These are phyloP conservation scores for Coemansia sp. DNA, from an alignment of 192 early-diverging fungal genomes.

Conservation along the genomic window DNA sequence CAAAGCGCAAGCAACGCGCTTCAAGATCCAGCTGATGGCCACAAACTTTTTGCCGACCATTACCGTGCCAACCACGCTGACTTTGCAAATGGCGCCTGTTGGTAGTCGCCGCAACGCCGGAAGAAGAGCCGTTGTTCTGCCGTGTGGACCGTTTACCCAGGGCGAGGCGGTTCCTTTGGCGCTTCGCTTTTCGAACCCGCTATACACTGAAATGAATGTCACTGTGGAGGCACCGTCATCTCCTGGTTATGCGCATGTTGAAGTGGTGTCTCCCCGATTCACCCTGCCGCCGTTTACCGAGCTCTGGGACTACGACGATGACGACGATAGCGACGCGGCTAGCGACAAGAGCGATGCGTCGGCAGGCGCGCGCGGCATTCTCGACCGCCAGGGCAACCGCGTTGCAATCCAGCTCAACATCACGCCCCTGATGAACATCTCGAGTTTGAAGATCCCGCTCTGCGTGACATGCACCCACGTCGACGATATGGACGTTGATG, in stretches of 20 bases:
- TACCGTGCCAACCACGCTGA: slow-evolving; percentile 44
- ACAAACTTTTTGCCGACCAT: slow-evolving; percentile 81
- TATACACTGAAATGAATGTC: slow-evolving; percentile 72
- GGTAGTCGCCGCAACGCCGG: not conserved
- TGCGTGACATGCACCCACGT: slow-evolving; percentile 42
- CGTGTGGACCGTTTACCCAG: slow-evolving; percentile 39
- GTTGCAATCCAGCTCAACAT: slow-evolving; percentile 44
- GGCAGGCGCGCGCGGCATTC: slow-evolving; percentile 22
- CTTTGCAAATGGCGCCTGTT: slow-evolving; percentile 18
- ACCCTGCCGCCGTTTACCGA: slow-evolving; percentile 74
- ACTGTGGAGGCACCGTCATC: slow-evolving; percentile 53
- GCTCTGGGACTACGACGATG: slow-evolving; percentile 80
- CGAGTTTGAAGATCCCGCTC: slow-evolving; percentile 39
- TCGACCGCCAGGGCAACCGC: slow-evolving; percentile 47
- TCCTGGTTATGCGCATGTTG: slow-evolving; percentile 49
- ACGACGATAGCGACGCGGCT: slow-evolving; percentile 27
- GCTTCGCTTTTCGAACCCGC: slow-evolving; percentile 80
- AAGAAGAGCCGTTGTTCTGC: slow-evolving; percentile 9
- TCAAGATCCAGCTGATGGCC: slow-evolving; percentile 89
- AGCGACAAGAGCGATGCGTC: slow-evolving; percentile 1
- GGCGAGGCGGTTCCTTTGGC: slow-evolving; percentile 55
- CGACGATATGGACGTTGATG: slow-evolving; percentile 33
- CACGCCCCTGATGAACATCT: slow-evolving; percentile 19
- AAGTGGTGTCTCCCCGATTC: slow-evolving; percentile 66
- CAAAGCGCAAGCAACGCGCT: slow-evolving; percentile 84